Evolutionary conservation across 83 land plant genomes (phyloP).

Genomic region (Thuja plicata): DNA sequence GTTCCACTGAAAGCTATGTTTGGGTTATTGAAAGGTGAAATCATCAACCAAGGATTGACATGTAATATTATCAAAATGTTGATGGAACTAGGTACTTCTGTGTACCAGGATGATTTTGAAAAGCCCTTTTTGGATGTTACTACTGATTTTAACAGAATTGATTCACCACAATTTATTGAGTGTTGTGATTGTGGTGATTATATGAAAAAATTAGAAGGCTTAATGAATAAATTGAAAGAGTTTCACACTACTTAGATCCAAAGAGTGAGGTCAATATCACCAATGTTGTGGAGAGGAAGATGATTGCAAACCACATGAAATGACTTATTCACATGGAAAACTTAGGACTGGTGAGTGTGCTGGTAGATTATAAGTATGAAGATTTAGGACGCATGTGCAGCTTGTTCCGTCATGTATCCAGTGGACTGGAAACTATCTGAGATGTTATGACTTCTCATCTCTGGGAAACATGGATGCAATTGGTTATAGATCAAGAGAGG

Average conservation of each 20-base stretch:
- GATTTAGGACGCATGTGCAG: no score
- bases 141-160: constrained; percentile 78
- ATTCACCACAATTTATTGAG: constrained; percentile 93
- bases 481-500: constrained; percentile 88
- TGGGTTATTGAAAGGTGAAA: constrained; percentile 90
- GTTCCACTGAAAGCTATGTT: no score
- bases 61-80: constrained; percentile 92
- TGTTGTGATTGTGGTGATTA: constrained; percentile 97
- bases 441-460: constrained; percentile 94
- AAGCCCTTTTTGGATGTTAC: no score
- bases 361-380: no score
- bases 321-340: constrained; percentile 96
- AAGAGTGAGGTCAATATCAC: constrained; percentile 82
- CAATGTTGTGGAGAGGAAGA: constrained; percentile 90
- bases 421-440: constrained; percentile 70
- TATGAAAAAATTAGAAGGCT: constrained; percentile 87
- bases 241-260: no score
- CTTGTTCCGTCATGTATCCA: constrained; percentile 76
- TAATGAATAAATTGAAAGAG: constrained; percentile 97
- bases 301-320: constrained; percentile 92
- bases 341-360: constrained; percentile 93
- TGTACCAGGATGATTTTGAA: constrained; percentile 96
- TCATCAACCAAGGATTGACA: constrained; percentile 91
- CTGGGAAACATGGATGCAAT: constrained; percentile 87
- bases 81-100: constrained; percentile 80